These are phyloP conservation scores for Aspergillus pseudoglaucus DNA, from an alignment of 2,329 filamentous ascomycete genomes.

Conservation along the genomic window DNA sequence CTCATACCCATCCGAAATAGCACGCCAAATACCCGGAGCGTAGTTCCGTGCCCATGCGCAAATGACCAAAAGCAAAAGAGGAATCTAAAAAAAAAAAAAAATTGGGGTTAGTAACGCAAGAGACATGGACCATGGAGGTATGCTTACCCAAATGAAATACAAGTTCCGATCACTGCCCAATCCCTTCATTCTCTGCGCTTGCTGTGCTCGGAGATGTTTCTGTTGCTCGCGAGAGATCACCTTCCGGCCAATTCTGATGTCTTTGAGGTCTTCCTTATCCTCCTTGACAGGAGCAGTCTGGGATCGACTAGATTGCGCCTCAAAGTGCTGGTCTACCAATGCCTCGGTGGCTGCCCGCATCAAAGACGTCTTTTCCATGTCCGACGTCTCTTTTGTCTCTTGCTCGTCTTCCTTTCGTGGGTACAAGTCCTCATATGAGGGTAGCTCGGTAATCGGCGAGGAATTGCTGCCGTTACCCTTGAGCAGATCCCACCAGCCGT, in stretches of 20 bases:
- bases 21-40: slow-evolving; percentile 37
- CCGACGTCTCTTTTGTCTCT: slow-evolving; percentile 29
- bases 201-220: slow-evolving; percentile 41
- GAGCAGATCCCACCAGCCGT: slow-evolving; percentile 63
- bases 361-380: slow-evolving; percentile 39
- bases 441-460: slow-evolving; percentile 51
- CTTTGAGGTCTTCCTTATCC: slow-evolving; percentile 31
- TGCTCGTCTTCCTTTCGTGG: slow-evolving; percentile 41
- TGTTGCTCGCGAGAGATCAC: slow-evolving; percentile 41
- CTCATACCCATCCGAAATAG: slow-evolving; percentile 31
- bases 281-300: slow-evolving; percentile 12
- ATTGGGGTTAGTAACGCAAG: slow-evolving; percentile 14
- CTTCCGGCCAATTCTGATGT: slow-evolving; percentile 38
- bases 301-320: slow-evolving; percentile 24
- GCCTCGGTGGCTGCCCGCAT: slow-evolving; percentile 39
- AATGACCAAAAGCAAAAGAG: slow-evolving; percentile 41
- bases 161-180: slow-evolving; percentile 46
- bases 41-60: slow-evolving; percentile 41
- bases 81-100: slow-evolving; percentile 28
- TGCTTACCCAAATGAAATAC: slow-evolving; percentile 50
- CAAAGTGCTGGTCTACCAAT: slow-evolving; percentile 40
- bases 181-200: slow-evolving; percentile 43
- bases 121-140: neutral
- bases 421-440: slow-evolving; percentile 74
- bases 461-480: slow-evolving; percentile 42